These are phyloP conservation scores for Mycena filopes DNA, from an alignment of 768 basidiomycete genomes.

Conservation along the genomic window DNA sequence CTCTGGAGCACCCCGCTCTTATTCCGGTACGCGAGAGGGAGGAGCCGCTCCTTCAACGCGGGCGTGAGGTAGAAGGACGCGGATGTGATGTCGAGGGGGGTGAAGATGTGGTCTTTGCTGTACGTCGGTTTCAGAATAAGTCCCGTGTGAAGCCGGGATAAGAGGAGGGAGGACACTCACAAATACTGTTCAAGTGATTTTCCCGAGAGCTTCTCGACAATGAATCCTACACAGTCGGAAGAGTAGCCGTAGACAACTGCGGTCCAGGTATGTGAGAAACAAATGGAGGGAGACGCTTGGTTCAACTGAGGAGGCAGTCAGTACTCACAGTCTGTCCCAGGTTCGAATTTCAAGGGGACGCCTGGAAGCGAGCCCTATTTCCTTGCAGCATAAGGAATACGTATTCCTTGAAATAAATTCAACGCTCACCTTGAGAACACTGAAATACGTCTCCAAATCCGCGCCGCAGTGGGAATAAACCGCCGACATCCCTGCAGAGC, in stretches of 20 bases:
- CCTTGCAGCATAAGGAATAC: background rate
- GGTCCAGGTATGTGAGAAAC: no score
- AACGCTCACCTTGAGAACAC: conserved; percentile 16
- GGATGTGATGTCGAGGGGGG: conserved; percentile 33
- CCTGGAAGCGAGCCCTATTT: conserved; percentile 38
- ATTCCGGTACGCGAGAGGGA: conserved; percentile 29
- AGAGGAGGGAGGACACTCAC: conserved; percentile 28
- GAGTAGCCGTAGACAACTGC: conserved; percentile 35
- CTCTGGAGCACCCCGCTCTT: conserved; percentile 25
- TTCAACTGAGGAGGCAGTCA: background rate
- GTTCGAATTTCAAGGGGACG: conserved; percentile 42
- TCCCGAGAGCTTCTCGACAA: conserved; percentile 40
- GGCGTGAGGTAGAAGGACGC: conserved; percentile 36
- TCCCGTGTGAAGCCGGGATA: no score
- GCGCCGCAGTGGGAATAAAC: conserved; percentile 2
- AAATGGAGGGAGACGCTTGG: no score
- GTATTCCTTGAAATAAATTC: background rate
- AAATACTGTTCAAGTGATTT: conserved; percentile 42
- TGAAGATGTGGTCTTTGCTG: conserved; percentile 37
- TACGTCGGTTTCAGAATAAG: background rate
- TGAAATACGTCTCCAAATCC: conserved; percentile 12
- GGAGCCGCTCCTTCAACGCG: conserved; percentile 26
- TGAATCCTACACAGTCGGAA: conserved; percentile 40
- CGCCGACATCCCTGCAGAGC: background rate
- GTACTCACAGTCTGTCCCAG: conserved; percentile 42